Evolutionary conservation across 2,329 filamentous ascomycete genomes (phyloP).

Genomic region (Pseudopithomyces chartarum): DNA sequence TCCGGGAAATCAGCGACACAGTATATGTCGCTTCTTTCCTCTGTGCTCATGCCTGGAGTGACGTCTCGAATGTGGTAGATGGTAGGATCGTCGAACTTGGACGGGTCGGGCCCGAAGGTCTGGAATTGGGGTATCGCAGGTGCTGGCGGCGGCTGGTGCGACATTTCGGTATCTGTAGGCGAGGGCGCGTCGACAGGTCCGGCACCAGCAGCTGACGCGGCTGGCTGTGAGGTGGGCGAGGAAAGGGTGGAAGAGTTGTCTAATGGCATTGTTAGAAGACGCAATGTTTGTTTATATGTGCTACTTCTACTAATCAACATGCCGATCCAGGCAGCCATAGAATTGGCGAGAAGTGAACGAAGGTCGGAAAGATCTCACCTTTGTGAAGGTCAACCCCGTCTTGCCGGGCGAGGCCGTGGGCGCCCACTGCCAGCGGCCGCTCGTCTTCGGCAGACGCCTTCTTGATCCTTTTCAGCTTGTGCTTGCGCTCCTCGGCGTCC

Average conservation of each 20-base stretch:
- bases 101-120: conserved; percentile 90
- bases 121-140: conserved; percentile 74
- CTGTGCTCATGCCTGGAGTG: conserved; percentile 74
- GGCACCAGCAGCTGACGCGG: conserved; percentile 54
- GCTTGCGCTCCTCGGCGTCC: conserved; percentile 55
- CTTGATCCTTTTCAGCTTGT: conserved; percentile 65
- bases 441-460: conserved; percentile 73
- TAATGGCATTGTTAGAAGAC: conserved; percentile 20
- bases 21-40: conserved; percentile 87
- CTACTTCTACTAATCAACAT: neutral
- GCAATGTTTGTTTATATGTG: neutral
- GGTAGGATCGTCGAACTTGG: conserved; percentile 88
- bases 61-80: conserved; percentile 88
- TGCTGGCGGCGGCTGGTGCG: conserved; percentile 64
- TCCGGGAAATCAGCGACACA: conserved; percentile 83
- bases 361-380: conserved; percentile 44
- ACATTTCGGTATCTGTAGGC: conserved; percentile 58
- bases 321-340: neutral
- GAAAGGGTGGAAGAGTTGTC: conserved; percentile 47
- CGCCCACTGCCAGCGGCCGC: conserved; percentile 64
- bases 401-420: conserved; percentile 67
- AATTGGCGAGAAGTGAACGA: neutral
- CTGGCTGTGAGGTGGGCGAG: conserved; percentile 50
- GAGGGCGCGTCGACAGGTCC: conserved; percentile 69
- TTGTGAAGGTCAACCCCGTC: conserved; percentile 66